Evolutionary conservation across 2,329 filamentous ascomycete genomes (phyloP).

Genomic region (Chaetomium sp.): DNA sequence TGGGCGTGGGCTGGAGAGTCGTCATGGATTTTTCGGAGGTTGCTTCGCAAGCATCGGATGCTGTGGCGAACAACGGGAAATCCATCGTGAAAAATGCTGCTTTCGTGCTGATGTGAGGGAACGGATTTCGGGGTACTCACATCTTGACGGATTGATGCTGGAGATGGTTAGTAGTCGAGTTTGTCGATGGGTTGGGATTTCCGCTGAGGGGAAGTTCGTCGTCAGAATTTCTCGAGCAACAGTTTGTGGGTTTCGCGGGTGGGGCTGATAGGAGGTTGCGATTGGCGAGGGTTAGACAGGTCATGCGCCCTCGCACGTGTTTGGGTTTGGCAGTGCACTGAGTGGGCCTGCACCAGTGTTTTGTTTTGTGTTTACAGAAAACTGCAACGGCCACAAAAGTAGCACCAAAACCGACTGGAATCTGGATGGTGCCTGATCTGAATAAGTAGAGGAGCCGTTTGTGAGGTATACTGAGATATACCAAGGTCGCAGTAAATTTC

Average conservation of each 20-base stretch:
- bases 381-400: conserved; percentile 1
- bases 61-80: conserved; percentile 24
- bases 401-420: background rate
- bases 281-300: conserved; percentile 36
- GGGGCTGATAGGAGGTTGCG: conserved; percentile 30
- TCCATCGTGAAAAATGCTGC: conserved; percentile 21
- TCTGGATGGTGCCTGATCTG: background rate
- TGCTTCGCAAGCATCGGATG: conserved; percentile 4
- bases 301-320: conserved; percentile 32
- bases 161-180: conserved; percentile 43
- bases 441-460: background rate
- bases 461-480: too few species aligned
- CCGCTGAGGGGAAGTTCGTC: conserved; percentile 39
- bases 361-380: background rate
- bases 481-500: too few species aligned
- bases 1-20: conserved; percentile 9
- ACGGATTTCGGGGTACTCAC: conserved; percentile 39
- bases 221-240: conserved; percentile 38
- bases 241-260: conserved; percentile 39
- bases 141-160: conserved; percentile 44
- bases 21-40: conserved; percentile 21
- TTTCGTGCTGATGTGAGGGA: conserved; percentile 18
- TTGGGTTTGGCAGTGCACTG: too few species aligned
- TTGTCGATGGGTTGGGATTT: conserved; percentile 39
- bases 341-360: background rate